A percentile compares a stretch with the other conserved stretches of the same genome.
Conservation (phyloP, 2,329 filamentous ascomycete genomes). For the Didymellaceae sp. region DNA sequence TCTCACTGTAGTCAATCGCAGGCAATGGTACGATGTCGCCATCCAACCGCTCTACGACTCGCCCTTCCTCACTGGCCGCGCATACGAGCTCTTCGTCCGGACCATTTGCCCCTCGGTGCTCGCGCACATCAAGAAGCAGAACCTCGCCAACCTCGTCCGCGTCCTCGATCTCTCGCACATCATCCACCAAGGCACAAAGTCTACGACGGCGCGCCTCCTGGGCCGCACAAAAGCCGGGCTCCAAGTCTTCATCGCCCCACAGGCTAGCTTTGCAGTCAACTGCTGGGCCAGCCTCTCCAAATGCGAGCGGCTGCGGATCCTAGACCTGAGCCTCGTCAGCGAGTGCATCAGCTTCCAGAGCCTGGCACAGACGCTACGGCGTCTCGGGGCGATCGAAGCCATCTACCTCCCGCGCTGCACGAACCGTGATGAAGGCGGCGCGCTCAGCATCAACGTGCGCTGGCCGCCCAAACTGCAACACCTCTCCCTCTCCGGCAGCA, state of each 20-base stretch:
- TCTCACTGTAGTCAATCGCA: constrained; percentile 24
- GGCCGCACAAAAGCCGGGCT: constrained; percentile 60
- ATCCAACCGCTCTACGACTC: constrained; percentile 59
- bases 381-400: constrained; percentile 52
- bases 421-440: constrained; percentile 36
- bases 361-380: constrained; percentile 59
- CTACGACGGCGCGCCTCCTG: constrained; percentile 63
- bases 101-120: constrained; percentile 62
- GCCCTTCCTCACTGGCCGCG: constrained; percentile 59
- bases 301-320: constrained; percentile 55
- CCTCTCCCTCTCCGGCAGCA: constrained; percentile 53
- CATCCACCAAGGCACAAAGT: constrained; percentile 66
- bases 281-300: constrained; percentile 64
- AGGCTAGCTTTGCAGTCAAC: constrained; percentile 63
- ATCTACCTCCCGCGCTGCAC: constrained; percentile 56
- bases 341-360: constrained; percentile 57
- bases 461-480: constrained; percentile 55
- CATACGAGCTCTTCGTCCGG: constrained; percentile 61
- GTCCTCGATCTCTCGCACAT: constrained; percentile 61
- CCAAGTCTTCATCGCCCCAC: constrained; percentile 63
- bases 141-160: constrained; percentile 59
- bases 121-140: constrained; percentile 56
- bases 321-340: constrained; percentile 62
- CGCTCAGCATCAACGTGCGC: constrained; percentile 30
- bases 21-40: constrained; percentile 63